Percentiles rank a stretch among this genome's conserved stretches.
Conservation (phyloP, 805 yeast genomes). For the Cyberlindnera maritima region DNA sequence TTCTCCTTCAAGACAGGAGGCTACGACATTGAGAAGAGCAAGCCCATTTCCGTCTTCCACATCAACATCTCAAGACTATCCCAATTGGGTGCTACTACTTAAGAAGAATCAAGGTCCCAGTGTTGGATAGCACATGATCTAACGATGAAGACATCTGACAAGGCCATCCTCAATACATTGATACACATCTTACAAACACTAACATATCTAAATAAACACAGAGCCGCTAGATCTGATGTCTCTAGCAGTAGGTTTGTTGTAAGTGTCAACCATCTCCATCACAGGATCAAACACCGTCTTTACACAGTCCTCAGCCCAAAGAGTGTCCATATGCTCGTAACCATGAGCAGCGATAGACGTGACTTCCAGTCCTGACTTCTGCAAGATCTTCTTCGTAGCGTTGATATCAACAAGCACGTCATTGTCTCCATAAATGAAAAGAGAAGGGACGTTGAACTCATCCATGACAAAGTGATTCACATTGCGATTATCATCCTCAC, state of each 20-base stretch:
- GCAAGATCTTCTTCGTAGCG: slow-evolving; percentile 54
- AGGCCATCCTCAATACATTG: too few species aligned
- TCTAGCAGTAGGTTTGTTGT: neutral
- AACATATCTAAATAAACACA: slow-evolving; percentile 6
- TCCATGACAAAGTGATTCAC: slow-evolving; percentile 14
- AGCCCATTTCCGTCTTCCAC: too few species aligned
- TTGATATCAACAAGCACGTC: slow-evolving; percentile 75
- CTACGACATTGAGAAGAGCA: too few species aligned
- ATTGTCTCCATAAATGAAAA: slow-evolving; percentile 62
- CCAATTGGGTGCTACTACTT: too few species aligned
- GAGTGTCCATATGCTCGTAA: slow-evolving; percentile 77
- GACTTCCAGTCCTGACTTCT: slow-evolving; percentile 33
- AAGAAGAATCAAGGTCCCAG: too few species aligned
- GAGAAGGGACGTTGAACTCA: slow-evolving; percentile 55
- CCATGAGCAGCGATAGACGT: slow-evolving; percentile 42
- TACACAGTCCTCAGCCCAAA: slow-evolving; percentile 70
- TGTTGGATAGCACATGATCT: too few species aligned
- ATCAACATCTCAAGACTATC: too few species aligned
- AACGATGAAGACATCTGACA: too few species aligned
- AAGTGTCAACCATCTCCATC: slow-evolving; percentile 45
- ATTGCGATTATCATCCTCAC: neutral
- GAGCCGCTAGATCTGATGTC: slow-evolving; percentile 8
- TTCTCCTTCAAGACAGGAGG: too few species aligned
- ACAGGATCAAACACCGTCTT: slow-evolving; percentile 36
- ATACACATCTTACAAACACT: too few species aligned